A percentile compares a stretch with the other conserved stretches of the same genome.
phyloP scores from a whole-genome alignment of 768 basidiomycete species.

The Suillus brevipes region DNA sequence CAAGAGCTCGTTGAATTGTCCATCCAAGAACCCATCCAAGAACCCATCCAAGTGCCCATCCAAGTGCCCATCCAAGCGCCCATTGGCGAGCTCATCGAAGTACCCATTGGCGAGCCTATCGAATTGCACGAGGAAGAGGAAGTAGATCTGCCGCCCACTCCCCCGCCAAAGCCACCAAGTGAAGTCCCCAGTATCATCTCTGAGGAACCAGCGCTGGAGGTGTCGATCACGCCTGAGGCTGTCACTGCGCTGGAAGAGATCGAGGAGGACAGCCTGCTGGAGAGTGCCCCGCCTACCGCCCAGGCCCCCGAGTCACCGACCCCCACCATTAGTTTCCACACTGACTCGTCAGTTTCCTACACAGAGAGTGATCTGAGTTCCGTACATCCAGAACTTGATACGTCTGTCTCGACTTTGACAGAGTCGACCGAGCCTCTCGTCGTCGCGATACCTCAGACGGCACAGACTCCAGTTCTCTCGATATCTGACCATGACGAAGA shows the following conservation, averaged over 20 bases:
- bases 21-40: not conserved
- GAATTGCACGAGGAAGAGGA: not conserved
- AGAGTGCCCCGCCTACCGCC: not conserved
- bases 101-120: not conserved
- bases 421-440: conserved; percentile 39
- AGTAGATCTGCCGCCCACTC: conserved; percentile 20
- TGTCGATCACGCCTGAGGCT: conserved; percentile 22
- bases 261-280: conserved; percentile 2
- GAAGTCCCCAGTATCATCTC: conserved; percentile 28
- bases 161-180: conserved; percentile 31
- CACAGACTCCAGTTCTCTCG: conserved; percentile 10
- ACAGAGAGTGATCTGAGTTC: conserved; percentile 1
- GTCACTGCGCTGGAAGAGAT: conserved; percentile 3
- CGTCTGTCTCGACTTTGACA: conserved; percentile 39
- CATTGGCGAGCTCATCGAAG: not conserved
- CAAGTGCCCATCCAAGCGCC: not conserved
- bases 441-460: conserved; percentile 29
- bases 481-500: conserved; percentile 4
- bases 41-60: not conserved
- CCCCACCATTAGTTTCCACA: not conserved
- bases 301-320: not conserved
- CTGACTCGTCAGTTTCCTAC: conserved; percentile 2
- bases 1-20: not conserved
- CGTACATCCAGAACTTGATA: conserved; percentile 19
- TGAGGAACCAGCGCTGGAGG: conserved; percentile 24